A percentile compares a stretch with the other conserved stretches of the same genome.
Conservation (phyloP, 2,329 filamentous ascomycete genomes). For the Chalara sp. region DNA sequence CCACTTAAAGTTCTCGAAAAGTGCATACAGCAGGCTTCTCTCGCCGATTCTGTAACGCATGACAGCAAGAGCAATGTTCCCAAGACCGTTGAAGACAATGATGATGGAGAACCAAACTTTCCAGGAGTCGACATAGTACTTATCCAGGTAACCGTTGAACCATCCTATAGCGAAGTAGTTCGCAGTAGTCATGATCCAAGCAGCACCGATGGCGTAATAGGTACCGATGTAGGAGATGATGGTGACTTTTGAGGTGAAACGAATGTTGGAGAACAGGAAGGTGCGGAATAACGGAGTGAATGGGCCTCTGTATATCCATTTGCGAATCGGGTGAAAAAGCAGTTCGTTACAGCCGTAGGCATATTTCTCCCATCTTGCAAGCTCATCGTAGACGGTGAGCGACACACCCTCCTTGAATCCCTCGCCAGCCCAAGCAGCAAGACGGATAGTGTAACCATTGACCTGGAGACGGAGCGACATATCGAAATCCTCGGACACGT, state of each 20-base stretch:
- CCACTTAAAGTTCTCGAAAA: constrained; percentile 67
- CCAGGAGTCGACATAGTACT: constrained; percentile 76
- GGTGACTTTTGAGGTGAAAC: constrained; percentile 68
- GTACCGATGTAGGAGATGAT: constrained; percentile 73
- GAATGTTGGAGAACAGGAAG: constrained; percentile 68
- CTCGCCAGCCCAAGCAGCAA: constrained; percentile 67
- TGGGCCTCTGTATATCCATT: constrained; percentile 67
- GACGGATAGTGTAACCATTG: constrained; percentile 64
- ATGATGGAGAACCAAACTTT: constrained; percentile 76
- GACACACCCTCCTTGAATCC: constrained; percentile 81
- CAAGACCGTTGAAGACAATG: constrained; percentile 69
- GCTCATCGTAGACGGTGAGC: constrained; percentile 76
- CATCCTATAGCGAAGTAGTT: constrained; percentile 75
- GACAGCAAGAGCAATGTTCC: constrained; percentile 64
- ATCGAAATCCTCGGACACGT: constrained; percentile 77
- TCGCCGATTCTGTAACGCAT: constrained; percentile 69
- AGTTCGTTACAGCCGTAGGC: constrained; percentile 80
- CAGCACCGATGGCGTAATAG: constrained; percentile 71
- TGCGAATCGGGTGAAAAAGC: constrained; percentile 69
- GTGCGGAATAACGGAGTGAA: constrained; percentile 72
- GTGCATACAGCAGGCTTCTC: constrained; percentile 46
- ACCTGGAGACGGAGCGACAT: constrained; percentile 74
- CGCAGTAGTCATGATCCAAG: constrained; percentile 64
- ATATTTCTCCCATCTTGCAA: constrained; percentile 82
- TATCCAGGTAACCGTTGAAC: constrained; percentile 71